Percentiles rank a stretch among this genome's conserved stretches.
phyloP scores from a whole-genome alignment of 2,329 filamentous ascomycete species.

The Simplicillium aogashimaense region DNA sequence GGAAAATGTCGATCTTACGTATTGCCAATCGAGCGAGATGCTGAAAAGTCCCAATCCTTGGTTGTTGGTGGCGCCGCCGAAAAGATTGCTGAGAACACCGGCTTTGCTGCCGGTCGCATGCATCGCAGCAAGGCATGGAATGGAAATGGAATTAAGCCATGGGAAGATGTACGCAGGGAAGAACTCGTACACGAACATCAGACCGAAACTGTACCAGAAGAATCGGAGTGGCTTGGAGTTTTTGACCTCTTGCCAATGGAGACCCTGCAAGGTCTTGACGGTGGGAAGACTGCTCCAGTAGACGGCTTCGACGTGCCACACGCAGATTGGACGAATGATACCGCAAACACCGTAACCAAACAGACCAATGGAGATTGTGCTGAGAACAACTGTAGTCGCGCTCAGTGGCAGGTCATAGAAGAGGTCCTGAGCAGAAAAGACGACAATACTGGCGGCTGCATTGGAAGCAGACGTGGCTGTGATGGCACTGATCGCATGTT shows the following conservation, averaged over 20 bases:
- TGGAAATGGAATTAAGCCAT: slow-evolving; percentile 44
- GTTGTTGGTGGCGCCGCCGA: slow-evolving; percentile 41
- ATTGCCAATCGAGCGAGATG: slow-evolving; percentile 45
- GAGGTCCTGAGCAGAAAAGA: slow-evolving; percentile 38
- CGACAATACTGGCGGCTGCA: slow-evolving; percentile 26
- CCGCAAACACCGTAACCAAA: slow-evolving; percentile 47
- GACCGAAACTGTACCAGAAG: slow-evolving; percentile 40
- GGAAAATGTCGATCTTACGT: slow-evolving; percentile 29
- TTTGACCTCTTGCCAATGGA: slow-evolving; percentile 42
- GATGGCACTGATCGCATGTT: slow-evolving; percentile 43
- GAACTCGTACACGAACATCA: slow-evolving; percentile 41
- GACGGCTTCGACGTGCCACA: slow-evolving; percentile 46
- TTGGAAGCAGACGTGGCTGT: slow-evolving; percentile 45
- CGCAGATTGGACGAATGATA: slow-evolving; percentile 40
- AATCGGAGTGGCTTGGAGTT: slow-evolving; percentile 38
- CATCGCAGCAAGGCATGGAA: slow-evolving; percentile 43
- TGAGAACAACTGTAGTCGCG: slow-evolving; percentile 35
- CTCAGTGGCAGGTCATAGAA: slow-evolving; percentile 39
- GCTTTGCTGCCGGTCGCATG: slow-evolving; percentile 36
- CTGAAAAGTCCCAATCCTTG: slow-evolving; percentile 40
- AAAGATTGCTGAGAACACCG: slow-evolving; percentile 32
- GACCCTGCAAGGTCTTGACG: slow-evolving; percentile 41
- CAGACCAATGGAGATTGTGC: slow-evolving; percentile 41
- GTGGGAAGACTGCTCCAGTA: slow-evolving; percentile 45
- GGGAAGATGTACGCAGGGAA: slow-evolving; percentile 45